Evolutionary conservation across 306 rosid species (phyloP), one percentile per base, ranked within the genome.

Genomic region (Vachellia collinsii): DNA sequence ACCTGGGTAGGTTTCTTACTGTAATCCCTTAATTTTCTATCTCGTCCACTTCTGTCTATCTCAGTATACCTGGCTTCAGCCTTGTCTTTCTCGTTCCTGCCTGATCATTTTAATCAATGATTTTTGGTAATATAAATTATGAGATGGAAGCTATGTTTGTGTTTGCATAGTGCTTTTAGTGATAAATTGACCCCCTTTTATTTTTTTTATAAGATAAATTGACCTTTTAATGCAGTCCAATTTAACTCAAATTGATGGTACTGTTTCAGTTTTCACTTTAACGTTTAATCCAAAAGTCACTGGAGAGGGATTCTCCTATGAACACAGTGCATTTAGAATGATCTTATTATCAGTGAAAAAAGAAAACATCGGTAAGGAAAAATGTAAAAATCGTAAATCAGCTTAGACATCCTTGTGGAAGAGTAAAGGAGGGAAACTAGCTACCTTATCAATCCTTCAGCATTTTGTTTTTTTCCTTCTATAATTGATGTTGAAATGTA

Each of bases 1-100:
- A 82, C 66, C 94, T 5, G 97, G 98, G 98, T 94, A 83, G 76
- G 83, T 41, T 81, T 58, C 71, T 37, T 62, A 10, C 68, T 69
- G n/a, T 47, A 42, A 53, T 65, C 37, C 22, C 9, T 44, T 23
- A 37, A 42, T 63, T 19, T 43, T 69, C 53, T 22, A 11, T 43
- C 54, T 69, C 34, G 20, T 20, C 65, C 13, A 59, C 65, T 59
- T 37, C 53, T 29, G 34, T 11, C 8, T 70, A 70, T 42, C 34
- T 22, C 54, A 11, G 73, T 19, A 39, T 68, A 68, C 41, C 17
- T 68, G 36, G 73, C 51, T 68, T 68, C 51, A 41, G 20, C 51
- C 3, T 34, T 62, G 38, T 42, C 19, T 68, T 64, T 65, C 11
- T 20, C 39, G 58, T 11, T 72, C 43, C 7, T 39, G 14, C 66